Evolutionary conservation across 495 filamentous ascomycete species (phyloP), one percentile per base, ranked within the genome.

Genomic region (Penicillium canescens): DNA sequence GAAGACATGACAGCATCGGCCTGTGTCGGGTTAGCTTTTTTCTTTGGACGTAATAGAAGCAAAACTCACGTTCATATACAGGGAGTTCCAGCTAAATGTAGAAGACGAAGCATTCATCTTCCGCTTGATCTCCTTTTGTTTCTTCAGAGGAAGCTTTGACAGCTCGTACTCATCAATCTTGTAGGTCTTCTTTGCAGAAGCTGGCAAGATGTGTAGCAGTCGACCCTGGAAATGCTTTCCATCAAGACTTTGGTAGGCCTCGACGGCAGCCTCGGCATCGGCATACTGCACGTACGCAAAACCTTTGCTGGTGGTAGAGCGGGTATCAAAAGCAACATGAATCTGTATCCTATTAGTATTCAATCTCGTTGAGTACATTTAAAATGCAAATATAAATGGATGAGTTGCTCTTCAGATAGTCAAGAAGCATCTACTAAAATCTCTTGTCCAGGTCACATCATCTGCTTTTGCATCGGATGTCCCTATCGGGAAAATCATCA

Each of bases 401-500:
- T 56, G 40, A 55, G 45, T 57, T 63, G 71, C 66, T 71, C 55
- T 70, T 83, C 81, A 87, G 80, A 78, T 74, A 63, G 59, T 65
- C 63, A 79, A 84, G 82, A 86, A 78, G 83, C 80, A 88, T 88
- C 84, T 89, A 88, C 87, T 86, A 86, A 85, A 87, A 86, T 84
- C 78, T 78, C 81, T 81, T 83, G 62, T 71, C 79, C 77, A 78
- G 71, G 56, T 82, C 61, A 80, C 78, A 85, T 86, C 85, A 87
- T 67, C 42, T 82, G 82, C 82, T 26, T 72, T 74, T 70, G 84
- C 86, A 94, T 97, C 85, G 88, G 92, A 81, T 98, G 93, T 97
- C 94, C 94, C 94, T 98, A 98, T 96, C 93, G 84, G 87, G 87
- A 83, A 83, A 72, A 86, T 97, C 93, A 97, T 97, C 93, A 92